Percentiles rank a stretch among this genome's conserved stretches.
phyloP scores from a whole-genome alignment of 2,329 filamentous ascomycete species.

The Emericellopsis cladophorae region DNA sequence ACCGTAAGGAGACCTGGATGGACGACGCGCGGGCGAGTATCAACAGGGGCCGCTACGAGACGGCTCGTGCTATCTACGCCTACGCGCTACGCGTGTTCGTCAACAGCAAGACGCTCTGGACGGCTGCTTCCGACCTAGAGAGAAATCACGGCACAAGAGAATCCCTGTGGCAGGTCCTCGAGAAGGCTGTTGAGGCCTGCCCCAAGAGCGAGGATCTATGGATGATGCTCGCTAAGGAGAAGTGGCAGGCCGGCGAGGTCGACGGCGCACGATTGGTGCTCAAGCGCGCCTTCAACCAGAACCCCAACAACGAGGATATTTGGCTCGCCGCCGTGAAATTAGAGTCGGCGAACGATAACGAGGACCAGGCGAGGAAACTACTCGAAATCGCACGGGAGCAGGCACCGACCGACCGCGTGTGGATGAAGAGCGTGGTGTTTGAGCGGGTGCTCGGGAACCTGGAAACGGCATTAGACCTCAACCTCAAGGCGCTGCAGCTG shows the following conservation, averaged over 20 bases:
- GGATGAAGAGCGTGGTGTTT: conserved; percentile 92
- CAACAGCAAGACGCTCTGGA: conserved; percentile 78
- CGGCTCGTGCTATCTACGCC: conserved; percentile 84
- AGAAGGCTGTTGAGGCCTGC: conserved; percentile 88
- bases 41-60: conserved; percentile 72
- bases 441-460: conserved; percentile 73
- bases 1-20: conserved; percentile 90
- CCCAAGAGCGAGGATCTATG: conserved; percentile 84
- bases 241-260: conserved; percentile 78
- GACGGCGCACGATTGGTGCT: conserved; percentile 79
- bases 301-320: conserved; percentile 94
- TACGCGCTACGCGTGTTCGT: conserved; percentile 84
- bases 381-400: conserved; percentile 74
- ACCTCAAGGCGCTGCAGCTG: conserved; percentile 71
- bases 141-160: conserved; percentile 78
- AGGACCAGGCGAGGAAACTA: conserved; percentile 69
- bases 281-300: conserved; percentile 82
- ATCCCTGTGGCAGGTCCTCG: conserved; percentile 70
- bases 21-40: conserved; percentile 82
- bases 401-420: conserved; percentile 89
- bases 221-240: conserved; percentile 93
- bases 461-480: conserved; percentile 75
- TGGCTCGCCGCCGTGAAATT: conserved; percentile 95
- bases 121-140: conserved; percentile 83
- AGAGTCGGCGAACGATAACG: conserved; percentile 79